A percentile compares a stretch with the other conserved stretches of the same genome.
Evolutionary conservation across 495 filamentous ascomycete genomes (phyloP).

Genomic region (Penicillium turbatum): DNA sequence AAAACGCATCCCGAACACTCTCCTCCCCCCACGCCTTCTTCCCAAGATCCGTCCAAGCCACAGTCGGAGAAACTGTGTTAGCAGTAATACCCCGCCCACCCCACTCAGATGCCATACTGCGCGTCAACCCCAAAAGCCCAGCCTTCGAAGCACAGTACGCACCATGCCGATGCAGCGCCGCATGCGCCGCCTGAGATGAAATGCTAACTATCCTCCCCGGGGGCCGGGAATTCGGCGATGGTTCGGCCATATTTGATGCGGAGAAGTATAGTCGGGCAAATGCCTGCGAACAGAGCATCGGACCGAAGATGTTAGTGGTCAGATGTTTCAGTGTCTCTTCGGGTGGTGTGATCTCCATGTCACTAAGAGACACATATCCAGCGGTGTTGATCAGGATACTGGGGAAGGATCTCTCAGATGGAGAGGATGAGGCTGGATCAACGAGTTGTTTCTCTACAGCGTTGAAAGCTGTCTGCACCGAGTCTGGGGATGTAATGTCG

Average conservation of each 20-base stretch:
- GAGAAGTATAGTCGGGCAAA: conserved; percentile 37
- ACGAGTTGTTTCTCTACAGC: conserved; percentile 21
- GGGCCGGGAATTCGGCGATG: conserved; percentile 19
- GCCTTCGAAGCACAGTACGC: conserved; percentile 50
- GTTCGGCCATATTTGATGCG: conserved; percentile 14
- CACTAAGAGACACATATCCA: conserved; percentile 40
- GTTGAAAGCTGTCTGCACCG: conserved; percentile 32
- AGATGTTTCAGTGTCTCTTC: conserved; percentile 40
- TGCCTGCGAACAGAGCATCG: conserved; percentile 42
- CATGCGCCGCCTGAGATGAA: conserved; percentile 38
- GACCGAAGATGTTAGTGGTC: conserved; percentile 34
- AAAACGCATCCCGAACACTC: conserved; percentile 29
- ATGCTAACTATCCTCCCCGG: conserved; percentile 39
- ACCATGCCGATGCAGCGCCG: conserved; percentile 37
- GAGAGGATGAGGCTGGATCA: conserved; percentile 11
- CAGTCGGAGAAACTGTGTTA: conserved; percentile 39
- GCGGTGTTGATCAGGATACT: conserved; percentile 42
- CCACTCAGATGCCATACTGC: conserved; percentile 48
- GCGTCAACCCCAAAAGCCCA: conserved; percentile 42
- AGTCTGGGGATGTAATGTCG: conserved; percentile 39
- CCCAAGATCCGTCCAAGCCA: conserved; percentile 40
- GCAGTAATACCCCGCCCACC: conserved; percentile 33
- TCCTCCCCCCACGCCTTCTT: conserved; percentile 39
- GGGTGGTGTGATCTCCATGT: conserved; percentile 36
- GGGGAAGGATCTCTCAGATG: conserved; percentile 21